Evolutionary conservation across 805 yeast species (phyloP).

Genomic region (Starmerella etchellsii): DNA sequence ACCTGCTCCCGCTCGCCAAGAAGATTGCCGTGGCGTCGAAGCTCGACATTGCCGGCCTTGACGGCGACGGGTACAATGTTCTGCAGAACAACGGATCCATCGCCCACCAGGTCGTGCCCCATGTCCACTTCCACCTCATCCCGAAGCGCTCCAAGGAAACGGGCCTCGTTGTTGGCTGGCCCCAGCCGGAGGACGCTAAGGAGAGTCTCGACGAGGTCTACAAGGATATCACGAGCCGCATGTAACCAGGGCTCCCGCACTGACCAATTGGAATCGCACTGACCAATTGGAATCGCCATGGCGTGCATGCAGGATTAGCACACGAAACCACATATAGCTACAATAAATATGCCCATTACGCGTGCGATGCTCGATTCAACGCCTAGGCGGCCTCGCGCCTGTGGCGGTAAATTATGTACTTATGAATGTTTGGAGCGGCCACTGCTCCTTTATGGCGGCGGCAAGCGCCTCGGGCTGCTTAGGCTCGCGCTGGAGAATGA

Average conservation of each 20-base stretch:
- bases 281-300: too few species aligned
- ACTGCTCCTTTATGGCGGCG: slow-evolving; percentile 8
- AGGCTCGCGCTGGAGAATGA: slow-evolving; percentile 8
- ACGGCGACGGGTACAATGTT: slow-evolving; percentile 66
- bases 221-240: slow-evolving; percentile 34
- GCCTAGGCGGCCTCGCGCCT: too few species aligned
- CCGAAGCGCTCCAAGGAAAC: slow-evolving; percentile 66
- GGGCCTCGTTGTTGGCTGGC: slow-evolving; percentile 90
- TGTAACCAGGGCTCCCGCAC: too few species aligned
- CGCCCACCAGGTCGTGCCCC: slow-evolving; percentile 93
- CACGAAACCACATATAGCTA: too few species aligned
- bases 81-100: slow-evolving; percentile 88
- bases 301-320: too few species aligned
- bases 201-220: slow-evolving; percentile 50
- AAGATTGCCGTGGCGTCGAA: slow-evolving; percentile 64
- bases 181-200: slow-evolving; percentile 68
- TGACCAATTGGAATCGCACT: too few species aligned
- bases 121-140: slow-evolving; percentile 92
- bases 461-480: slow-evolving; percentile 12
- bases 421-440: slow-evolving; percentile 11
- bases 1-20: slow-evolving; percentile 78
- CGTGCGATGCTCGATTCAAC: too few species aligned
- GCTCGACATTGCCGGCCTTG: slow-evolving; percentile 40
- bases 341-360: too few species aligned
- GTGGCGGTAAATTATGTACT: too few species aligned